Conservation (phyloP, 164 flowering plant genomes). For the Sextonia rubra region DNA sequence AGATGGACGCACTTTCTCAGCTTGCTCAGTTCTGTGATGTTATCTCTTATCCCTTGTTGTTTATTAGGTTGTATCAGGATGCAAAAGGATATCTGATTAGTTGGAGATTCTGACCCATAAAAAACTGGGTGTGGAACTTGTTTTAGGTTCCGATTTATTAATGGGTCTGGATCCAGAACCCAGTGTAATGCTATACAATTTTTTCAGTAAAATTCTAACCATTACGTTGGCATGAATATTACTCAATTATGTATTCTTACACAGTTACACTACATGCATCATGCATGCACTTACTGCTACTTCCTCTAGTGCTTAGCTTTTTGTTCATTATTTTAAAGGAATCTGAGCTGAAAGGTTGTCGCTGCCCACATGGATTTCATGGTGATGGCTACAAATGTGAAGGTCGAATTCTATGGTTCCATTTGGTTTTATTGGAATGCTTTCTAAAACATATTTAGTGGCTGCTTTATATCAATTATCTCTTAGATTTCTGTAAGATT, state of each 20-base stretch:
- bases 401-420: constrained; percentile 37
- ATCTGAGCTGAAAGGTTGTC: constrained; percentile 54
- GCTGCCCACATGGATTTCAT: constrained; percentile 69
- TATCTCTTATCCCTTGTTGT: constrained; percentile 8
- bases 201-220: not conserved
- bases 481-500: not conserved
- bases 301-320: not conserved
- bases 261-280: not conserved
- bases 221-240: not conserved
- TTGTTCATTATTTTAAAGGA: constrained; percentile 29
- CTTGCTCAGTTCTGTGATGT: constrained; percentile 72
- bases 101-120: no score
- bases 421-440: constrained; percentile 1
- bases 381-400: constrained; percentile 82
- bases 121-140: no score
- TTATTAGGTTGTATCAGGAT: not conserved
- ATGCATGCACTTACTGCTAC: no score
- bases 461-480: not conserved
- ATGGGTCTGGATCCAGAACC: no score
- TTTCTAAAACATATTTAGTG: not conserved
- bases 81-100: no score
- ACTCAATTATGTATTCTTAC: not conserved
- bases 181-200: not conserved
- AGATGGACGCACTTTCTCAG: constrained; percentile 57
- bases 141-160: no score